Evolutionary conservation across 805 yeast species (phyloP), one percentile per base, ranked within the genome.

Genomic region (Saturnispora serradocipensis): DNA sequence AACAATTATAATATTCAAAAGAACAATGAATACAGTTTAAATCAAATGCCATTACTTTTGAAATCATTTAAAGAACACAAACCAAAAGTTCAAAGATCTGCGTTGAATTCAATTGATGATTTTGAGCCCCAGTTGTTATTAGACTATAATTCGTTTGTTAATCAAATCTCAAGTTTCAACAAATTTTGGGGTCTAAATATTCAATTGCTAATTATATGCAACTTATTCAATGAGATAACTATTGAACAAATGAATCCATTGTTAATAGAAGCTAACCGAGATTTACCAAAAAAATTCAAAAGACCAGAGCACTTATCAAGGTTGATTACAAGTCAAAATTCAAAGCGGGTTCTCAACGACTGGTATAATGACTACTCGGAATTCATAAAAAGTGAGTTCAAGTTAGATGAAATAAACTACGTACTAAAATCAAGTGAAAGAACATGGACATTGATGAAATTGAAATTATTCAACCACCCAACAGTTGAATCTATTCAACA

Each of bases 361-460:
- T 45, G 49, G 51, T 22, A 11, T 5, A 24, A 16, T 24, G 46
- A 35, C n/a, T 18, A 15, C 20, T n/a, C 27, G 8, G 45, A 32
- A 35, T 43, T 48, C 7, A 34, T 49, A 28, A 44, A 45, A 11
- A 43, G 39, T 8, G 36, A 48, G 13, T 52, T 45, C n/a, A 47
- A 49, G 28, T 24, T 8, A n/a, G 8, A 13, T 3, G 47, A 51
- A 38, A 16, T 62, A 3, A 49, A 46, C 1, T 57, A 60, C 32
- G 45, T 62, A 2, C 38, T 62, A 8, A 43, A 58, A 10, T 56
- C 57, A 4, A 59, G 59, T 13, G 68, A 65, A 45, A 18, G 52
- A 35, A 55, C 59, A 11, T 67, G 68, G 66, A 53, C 58, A 5
- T 49, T 50, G 1, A 57, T 67, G 59, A 67, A 67, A 56, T 45